Percentiles rank a stretch among this genome's conserved stretches.
phyloP scores from a whole-genome alignment of 305 asterid genomes.

The Solanum chacoense region DNA sequence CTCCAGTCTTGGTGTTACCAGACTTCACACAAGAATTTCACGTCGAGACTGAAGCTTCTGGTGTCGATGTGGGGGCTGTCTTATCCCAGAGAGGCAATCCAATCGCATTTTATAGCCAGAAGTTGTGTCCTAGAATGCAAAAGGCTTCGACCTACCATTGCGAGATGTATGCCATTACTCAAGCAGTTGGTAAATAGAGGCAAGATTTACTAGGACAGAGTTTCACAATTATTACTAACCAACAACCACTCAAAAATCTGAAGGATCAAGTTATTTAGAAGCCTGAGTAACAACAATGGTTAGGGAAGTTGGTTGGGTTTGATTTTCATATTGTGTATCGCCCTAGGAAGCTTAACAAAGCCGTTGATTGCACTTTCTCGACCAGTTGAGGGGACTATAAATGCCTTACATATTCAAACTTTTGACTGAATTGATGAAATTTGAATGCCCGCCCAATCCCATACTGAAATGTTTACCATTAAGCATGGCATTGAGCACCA shows the following conservation, averaged over 20 bases:
- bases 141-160: not conserved
- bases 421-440: not conserved
- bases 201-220: not conserved
- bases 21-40: not conserved
- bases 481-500: no score
- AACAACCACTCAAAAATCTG: not conserved
- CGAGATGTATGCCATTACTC: not conserved
- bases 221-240: not conserved
- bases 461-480: not conserved
- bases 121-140: not conserved
- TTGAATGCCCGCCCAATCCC: not conserved
- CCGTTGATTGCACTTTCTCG: not conserved
- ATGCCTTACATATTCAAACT: no score
- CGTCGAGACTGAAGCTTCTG: not conserved
- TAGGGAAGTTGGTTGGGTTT: not conserved
- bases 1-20: not conserved
- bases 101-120: not conserved
- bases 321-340: not conserved
- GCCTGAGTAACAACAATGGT: not conserved
- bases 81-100: not conserved
- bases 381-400: no score
- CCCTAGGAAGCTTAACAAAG: not conserved
- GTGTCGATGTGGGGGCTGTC: not conserved
- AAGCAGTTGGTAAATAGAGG: not conserved
- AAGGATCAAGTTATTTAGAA: not conserved